Conservation (phyloP, 2,329 filamentous ascomycete genomes). For the Trichoderma sp. region DNA sequence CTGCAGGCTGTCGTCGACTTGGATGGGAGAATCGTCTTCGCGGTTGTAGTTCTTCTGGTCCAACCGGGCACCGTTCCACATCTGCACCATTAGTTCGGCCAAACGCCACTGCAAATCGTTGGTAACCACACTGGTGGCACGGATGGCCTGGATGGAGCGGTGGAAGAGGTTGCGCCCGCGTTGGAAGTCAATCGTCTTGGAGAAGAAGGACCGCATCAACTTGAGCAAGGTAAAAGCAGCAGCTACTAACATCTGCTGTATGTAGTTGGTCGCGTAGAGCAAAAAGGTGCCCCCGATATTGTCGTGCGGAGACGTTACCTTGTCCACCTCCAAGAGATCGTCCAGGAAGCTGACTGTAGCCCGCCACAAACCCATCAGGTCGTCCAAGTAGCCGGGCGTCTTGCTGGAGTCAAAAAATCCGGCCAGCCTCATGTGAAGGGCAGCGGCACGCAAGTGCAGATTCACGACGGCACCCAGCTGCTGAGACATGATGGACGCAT, state of each 20-base stretch:
- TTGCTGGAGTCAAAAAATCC: constrained; percentile 80
- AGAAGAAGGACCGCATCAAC: constrained; percentile 75
- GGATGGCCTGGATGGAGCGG: constrained; percentile 67
- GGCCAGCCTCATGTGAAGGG: constrained; percentile 73
- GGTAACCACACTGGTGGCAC: constrained; percentile 71
- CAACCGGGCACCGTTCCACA: constrained; percentile 72
- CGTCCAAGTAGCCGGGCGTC: constrained; percentile 70
- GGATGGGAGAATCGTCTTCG: constrained; percentile 50
- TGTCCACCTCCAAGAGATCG: constrained; percentile 58
- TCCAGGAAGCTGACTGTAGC: constrained; percentile 71
- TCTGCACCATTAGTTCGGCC: constrained; percentile 82
- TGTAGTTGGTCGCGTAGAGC: constrained; percentile 70
- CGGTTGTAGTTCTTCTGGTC: constrained; percentile 52
- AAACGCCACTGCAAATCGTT: constrained; percentile 80
- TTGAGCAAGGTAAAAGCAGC: constrained; percentile 77
- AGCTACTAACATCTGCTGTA: constrained; percentile 84
- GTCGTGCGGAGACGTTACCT: constrained; percentile 48
- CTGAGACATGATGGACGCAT: constrained; percentile 60
- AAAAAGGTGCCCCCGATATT: constrained; percentile 56
- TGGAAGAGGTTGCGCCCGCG: constrained; percentile 70
- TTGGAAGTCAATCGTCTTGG: constrained; percentile 68
- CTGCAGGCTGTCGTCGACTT: constrained; percentile 70
- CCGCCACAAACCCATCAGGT: constrained; percentile 74
- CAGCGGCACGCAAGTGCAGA: constrained; percentile 71
- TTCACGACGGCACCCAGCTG: constrained; percentile 59